phyloP scores from a whole-genome alignment of 305 asterid genomes.

The Fraxinus angustifolia region DNA sequence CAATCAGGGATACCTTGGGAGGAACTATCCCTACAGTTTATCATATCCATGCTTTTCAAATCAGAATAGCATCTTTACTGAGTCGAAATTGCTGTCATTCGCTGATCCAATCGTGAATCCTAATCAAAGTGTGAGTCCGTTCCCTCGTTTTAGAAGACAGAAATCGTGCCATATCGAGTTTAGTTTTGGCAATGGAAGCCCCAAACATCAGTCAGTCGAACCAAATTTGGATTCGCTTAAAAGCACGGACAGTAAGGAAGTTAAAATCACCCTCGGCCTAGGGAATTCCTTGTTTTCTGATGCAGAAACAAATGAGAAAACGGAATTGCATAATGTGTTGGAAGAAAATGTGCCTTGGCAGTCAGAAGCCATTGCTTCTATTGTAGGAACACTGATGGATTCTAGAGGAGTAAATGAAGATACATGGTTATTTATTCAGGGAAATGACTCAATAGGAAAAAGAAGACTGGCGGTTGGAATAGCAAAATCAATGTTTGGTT shows the following conservation, averaged over 20 bases:
- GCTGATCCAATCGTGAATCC: constrained; percentile 26
- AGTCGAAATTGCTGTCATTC: constrained; percentile 52
- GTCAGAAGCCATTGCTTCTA: constrained; percentile 34
- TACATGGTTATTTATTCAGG: constrained; percentile 53
- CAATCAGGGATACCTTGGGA: constrained; percentile 38
- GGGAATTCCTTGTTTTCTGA: constrained; percentile 48
- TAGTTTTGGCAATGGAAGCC: constrained; percentile 46
- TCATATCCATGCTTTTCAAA: constrained; percentile 42
- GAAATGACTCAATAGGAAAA: constrained; percentile 57
- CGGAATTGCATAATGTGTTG: constrained; percentile 22
- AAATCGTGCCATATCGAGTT: constrained; percentile 80
- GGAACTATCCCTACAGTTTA: constrained; percentile 33
- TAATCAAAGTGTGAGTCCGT: constrained; percentile 31
- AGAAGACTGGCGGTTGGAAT: constrained; percentile 48
- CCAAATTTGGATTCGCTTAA: constrained; percentile 62
- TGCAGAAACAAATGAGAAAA: constrained; percentile 5
- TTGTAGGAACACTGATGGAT: constrained; percentile 40
- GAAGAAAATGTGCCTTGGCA: constrained; percentile 72
- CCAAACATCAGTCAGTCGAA: constrained; percentile 29
- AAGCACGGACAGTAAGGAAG: constrained; percentile 53
- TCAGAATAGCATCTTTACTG: constrained; percentile 33
- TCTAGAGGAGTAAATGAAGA: constrained; percentile 21
- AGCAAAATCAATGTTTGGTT: constrained; percentile 50
- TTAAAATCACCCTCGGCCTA: constrained; percentile 62
- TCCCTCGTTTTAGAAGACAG: constrained; percentile 73